Conservation (phyloP, 257 asterid genomes). For the Nicotiana knightiana region DNA sequence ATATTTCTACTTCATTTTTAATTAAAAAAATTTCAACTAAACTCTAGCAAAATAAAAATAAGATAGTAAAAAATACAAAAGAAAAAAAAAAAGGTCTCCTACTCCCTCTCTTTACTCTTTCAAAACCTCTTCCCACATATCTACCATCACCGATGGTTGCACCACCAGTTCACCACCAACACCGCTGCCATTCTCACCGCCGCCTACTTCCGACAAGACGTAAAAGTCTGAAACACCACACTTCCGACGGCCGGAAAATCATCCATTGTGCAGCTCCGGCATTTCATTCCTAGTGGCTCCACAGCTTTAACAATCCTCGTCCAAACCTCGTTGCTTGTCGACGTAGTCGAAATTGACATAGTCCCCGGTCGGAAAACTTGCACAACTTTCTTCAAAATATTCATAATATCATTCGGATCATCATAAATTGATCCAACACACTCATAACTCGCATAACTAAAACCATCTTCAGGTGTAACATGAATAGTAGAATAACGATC, state of each 20-base stretch:
- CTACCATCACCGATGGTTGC: constrained; percentile 5
- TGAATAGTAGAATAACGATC: constrained; percentile 86
- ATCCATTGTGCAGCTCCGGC: constrained; percentile 61
- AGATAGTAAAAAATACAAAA: constrained; percentile 24
- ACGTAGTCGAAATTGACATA: constrained; percentile 65
- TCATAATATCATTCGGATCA: constrained; percentile 28
- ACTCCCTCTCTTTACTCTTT: constrained; percentile 27
- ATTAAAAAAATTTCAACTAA: constrained; percentile 8
- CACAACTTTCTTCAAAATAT: constrained; percentile 49
- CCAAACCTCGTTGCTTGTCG: constrained; percentile 46
- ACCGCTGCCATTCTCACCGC: background rate
- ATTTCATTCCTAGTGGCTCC: constrained; percentile 64
- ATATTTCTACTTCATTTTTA: constrained; percentile 26
- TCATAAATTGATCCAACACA: constrained; percentile 57
- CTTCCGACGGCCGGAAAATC: constrained; percentile 63
- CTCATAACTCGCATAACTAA: constrained; percentile 91
- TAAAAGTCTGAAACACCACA: constrained; percentile 66
- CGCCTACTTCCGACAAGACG: constrained; percentile 43
- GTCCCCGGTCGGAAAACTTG: constrained; percentile 65
- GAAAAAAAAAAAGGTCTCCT: constrained; percentile 17
- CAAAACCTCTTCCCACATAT: constrained; percentile 13
- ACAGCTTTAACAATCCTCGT: constrained; percentile 49
- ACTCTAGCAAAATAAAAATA: constrained; percentile 3
- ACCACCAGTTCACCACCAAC: constrained; percentile 1
- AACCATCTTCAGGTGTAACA: constrained; percentile 96